phyloP scores from a whole-genome alignment of 371 early-diverging fungal genomes.

The Agmasoma carcini region DNA sequence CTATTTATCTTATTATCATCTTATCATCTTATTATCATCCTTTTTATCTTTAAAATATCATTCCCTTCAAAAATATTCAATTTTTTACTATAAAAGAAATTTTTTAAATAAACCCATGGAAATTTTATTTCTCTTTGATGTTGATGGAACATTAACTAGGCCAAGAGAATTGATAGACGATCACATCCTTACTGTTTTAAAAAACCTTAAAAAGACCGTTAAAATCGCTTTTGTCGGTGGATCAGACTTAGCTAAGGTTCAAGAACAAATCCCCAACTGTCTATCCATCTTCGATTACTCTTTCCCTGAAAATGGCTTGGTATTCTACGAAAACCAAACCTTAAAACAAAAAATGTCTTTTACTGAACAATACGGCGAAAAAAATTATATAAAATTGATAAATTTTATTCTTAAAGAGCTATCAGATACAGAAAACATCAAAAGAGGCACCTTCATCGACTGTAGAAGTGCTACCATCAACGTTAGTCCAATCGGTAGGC shows the following conservation, averaged over 20 bases:
- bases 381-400: conserved; percentile 73
- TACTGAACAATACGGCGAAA: conserved; percentile 79
- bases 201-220: conserved; percentile 66
- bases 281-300: conserved; percentile 82
- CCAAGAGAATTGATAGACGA: conserved; percentile 57
- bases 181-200: conserved; percentile 66
- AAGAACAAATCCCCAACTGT: conserved; percentile 80
- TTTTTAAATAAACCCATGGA: too few species aligned
- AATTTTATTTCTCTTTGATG: conserved; percentile 72
- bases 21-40: too few species aligned
- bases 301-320: conserved; percentile 96
- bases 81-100: too few species aligned
- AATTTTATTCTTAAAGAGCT: conserved; percentile 80
- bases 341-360: conserved; percentile 61
- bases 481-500: conserved; percentile 90
- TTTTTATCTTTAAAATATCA: too few species aligned
- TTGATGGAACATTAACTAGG: conserved; percentile 94
- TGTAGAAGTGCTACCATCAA: conserved; percentile 98
- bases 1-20: too few species aligned
- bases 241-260: conserved; percentile 81
- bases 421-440: conserved; percentile 65
- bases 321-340: conserved; percentile 68
- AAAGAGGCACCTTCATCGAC: conserved; percentile 90
- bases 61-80: too few species aligned
- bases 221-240: conserved; percentile 97